These are phyloP conservation scores for Thalia dealbata DNA, from an alignment of 176 grass and related monocot species.

Conservation along the genomic window DNA sequence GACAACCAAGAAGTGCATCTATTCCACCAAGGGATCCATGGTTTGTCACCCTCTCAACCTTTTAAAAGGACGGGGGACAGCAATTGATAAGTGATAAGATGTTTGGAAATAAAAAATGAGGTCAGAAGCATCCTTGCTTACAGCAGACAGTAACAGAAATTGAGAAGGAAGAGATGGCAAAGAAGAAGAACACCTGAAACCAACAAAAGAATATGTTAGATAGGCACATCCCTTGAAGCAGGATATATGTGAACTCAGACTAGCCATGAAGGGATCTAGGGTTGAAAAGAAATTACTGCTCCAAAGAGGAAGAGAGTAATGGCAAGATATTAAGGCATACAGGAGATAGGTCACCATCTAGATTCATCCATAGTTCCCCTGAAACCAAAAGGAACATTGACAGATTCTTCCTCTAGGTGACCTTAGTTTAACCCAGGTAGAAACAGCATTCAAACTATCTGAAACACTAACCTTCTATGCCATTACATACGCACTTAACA, in stretches of 20 bases:
- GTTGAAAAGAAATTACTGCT: constrained; percentile 35
- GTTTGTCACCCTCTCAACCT: constrained; percentile 54
- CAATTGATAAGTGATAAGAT: constrained; percentile 3
- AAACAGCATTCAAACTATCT: constrained; percentile 7
- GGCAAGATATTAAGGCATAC: constrained; percentile 83
- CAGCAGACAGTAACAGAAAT: constrained; percentile 60
- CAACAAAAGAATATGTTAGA: constrained; percentile 11
- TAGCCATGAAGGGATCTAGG: constrained; percentile 15
- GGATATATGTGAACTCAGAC: constrained; percentile 10
- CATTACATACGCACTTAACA: constrained; percentile 40
- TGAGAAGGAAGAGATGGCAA: constrained; percentile 48
- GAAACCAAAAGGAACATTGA: constrained; percentile 25
- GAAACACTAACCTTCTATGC: constrained; percentile 55
- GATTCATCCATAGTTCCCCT: constrained; percentile 97
- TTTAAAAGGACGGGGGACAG: constrained; percentile 21
- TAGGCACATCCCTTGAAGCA: constrained; percentile 18
- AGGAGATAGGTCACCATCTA: constrained; percentile 77
- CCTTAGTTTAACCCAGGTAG: background rate
- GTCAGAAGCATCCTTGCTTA: constrained; percentile 32
- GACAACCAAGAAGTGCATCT: constrained; percentile 83
- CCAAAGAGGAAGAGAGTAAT: constrained; percentile 34
- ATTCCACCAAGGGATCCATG: constrained; percentile 89
- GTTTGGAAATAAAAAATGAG: constrained; percentile 1
- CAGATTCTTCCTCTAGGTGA: background rate
- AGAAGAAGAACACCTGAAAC: constrained; percentile 47